phyloP scores from a whole-genome alignment of 2,329 filamentous ascomycete genomes.

The Pestalotiopsis sp. region DNA sequence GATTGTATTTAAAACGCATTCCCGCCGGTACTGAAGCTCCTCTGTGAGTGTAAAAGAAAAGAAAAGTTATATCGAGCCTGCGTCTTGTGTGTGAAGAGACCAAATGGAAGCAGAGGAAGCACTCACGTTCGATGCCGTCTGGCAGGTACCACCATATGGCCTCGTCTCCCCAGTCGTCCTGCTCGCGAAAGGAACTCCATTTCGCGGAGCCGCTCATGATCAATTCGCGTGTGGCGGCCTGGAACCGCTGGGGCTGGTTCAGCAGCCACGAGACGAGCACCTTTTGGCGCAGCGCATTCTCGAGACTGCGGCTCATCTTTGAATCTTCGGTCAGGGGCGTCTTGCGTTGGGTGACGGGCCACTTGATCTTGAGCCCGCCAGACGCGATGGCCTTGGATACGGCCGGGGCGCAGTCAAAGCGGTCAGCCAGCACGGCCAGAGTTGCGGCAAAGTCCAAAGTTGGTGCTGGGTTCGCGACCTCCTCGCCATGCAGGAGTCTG shows the following conservation, averaged over 20 bases:
- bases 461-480: constrained; percentile 38
- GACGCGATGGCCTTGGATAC: constrained; percentile 57
- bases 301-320: constrained; percentile 47
- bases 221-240: constrained; percentile 64
- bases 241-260: constrained; percentile 62
- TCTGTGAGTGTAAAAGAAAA: constrained; percentile 43
- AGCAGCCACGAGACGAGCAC: constrained; percentile 68
- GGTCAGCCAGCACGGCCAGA: constrained; percentile 71
- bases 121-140: constrained; percentile 65
- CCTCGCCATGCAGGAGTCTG: constrained; percentile 61
- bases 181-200: constrained; percentile 50
- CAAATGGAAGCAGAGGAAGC: not conserved
- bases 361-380: constrained; percentile 52
- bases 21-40: constrained; percentile 67
- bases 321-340: constrained; percentile 39
- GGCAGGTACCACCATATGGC: constrained; percentile 73
- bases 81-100: not conserved
- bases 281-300: constrained; percentile 71
- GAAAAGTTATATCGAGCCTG: not conserved
- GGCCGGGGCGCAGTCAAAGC: constrained; percentile 65
- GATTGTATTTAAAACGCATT: constrained; percentile 68
- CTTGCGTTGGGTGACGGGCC: constrained; percentile 49
- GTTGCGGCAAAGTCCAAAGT: constrained; percentile 67
- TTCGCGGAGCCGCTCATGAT: constrained; percentile 66
- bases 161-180: constrained; percentile 35